phyloP scores from a whole-genome alignment of 1,284 basidiomycete species.

The Cryptococcus sp. region DNA sequence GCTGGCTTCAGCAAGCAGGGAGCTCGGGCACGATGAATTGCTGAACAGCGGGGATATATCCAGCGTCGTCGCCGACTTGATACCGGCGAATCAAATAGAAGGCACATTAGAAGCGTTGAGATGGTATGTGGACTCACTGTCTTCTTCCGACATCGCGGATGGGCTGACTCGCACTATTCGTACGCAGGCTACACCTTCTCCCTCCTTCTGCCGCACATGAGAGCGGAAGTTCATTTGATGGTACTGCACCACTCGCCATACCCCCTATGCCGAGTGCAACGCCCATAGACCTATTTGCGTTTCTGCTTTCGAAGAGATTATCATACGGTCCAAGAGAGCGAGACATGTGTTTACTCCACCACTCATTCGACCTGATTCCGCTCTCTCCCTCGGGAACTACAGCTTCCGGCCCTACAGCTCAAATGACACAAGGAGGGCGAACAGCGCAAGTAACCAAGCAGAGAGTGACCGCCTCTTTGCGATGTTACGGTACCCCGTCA shows the following conservation, averaged over 20 bases:
- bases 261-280: conserved; percentile 44
- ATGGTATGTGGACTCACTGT: conserved; percentile 55
- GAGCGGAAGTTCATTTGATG: no score
- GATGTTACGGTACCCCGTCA: conserved; percentile 67
- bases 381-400: background rate
- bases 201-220: conserved; percentile 15
- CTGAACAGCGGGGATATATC: conserved; percentile 5
- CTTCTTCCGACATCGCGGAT: background rate
- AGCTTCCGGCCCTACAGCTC: background rate
- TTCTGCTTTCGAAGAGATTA: conserved; percentile 72
- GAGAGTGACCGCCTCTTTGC: conserved; percentile 72
- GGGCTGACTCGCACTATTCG: background rate
- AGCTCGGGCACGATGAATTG: conserved; percentile 13
- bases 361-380: conserved; percentile 63
- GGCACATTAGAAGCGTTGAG: conserved; percentile 60
- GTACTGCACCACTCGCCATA: conserved; percentile 2
- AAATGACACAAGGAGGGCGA: no score
- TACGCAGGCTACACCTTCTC: conserved; percentile 52
- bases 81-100: conserved; percentile 50
- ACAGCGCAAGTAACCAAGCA: conserved; percentile 43
- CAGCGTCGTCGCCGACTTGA: conserved; percentile 53
- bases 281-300: conserved; percentile 78
- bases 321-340: conserved; percentile 71
- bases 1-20: conserved; percentile 32
- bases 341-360: conserved; percentile 84